Percentiles rank a stretch among this genome's conserved stretches.
Evolutionary conservation across 345 rosid species (phyloP).

Genomic region (Eutrema japonicum): DNA sequence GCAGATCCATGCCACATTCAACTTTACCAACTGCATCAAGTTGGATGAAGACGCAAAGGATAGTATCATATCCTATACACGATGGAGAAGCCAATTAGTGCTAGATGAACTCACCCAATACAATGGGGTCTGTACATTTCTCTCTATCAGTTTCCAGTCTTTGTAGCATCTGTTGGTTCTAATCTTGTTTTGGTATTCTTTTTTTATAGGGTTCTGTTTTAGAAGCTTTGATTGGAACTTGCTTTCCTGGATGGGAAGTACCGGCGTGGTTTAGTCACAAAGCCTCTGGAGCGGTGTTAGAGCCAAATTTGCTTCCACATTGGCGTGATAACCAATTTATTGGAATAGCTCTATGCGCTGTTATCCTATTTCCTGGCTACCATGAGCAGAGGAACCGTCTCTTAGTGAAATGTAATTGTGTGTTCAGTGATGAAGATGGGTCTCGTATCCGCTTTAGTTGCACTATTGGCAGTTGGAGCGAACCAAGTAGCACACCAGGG

Average conservation of each 20-base stretch:
- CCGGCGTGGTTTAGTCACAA: background rate
- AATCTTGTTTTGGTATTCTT: background rate
- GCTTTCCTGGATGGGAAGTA: conserved; percentile 29
- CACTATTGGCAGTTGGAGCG: conserved; percentile 23
- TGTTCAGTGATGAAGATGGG: background rate
- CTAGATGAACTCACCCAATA: background rate
- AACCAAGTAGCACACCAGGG: background rate
- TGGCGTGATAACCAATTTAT: background rate
- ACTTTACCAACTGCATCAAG: conserved; percentile 18
- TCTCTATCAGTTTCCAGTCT: background rate
- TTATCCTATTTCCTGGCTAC: background rate
- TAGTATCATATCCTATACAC: conserved; percentile 18
- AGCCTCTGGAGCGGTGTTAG: background rate
- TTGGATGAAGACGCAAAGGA: conserved; percentile 14
- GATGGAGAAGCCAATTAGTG: conserved; percentile 1
- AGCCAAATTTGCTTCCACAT: background rate
- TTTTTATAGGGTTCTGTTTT: background rate
- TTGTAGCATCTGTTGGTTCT: background rate
- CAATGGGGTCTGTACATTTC: background rate
- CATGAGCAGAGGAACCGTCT: background rate
- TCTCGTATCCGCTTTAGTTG: background rate
- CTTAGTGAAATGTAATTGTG: conserved; percentile 8
- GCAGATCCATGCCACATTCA: conserved; percentile 6
- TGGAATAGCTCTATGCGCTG: conserved; percentile 1
- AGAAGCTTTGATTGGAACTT: background rate